A percentile compares a stretch with the other conserved stretches of the same genome.
Evolutionary conservation across 2,329 filamentous ascomycete genomes (phyloP).

Genomic region (Amesomyces nigricolor): DNA sequence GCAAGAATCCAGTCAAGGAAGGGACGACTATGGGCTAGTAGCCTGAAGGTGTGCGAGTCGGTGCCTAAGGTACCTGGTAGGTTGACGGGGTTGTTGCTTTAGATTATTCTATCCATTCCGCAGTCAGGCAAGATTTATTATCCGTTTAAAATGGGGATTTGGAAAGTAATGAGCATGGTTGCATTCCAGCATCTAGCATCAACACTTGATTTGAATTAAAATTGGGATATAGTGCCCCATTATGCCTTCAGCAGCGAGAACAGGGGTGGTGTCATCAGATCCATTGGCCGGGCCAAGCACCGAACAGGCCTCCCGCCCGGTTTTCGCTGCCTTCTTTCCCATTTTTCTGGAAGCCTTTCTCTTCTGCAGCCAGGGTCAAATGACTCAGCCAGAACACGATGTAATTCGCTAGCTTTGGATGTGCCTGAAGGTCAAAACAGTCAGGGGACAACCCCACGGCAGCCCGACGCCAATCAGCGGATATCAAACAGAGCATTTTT

Average conservation of each 20-base stretch:
- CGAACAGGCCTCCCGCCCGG: constrained; percentile 1
- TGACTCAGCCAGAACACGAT: constrained; percentile 5
- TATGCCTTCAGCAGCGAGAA: not conserved
- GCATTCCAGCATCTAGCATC: too few relatives aligned
- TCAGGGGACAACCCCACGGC: not conserved
- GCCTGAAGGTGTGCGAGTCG: too few relatives aligned
- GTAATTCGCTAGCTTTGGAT: not conserved
- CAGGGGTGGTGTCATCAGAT: not conserved
- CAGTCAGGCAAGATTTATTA: too few relatives aligned
- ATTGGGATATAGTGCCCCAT: not conserved
- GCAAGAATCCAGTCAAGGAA: too few relatives aligned
- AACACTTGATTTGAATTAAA: not conserved
- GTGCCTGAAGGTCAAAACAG: not conserved
- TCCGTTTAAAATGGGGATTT: too few relatives aligned
- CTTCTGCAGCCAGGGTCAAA: constrained; percentile 1
- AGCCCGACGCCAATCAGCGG: not conserved
- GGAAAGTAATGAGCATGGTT: too few relatives aligned
- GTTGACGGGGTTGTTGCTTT: too few relatives aligned
- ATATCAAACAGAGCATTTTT: not conserved
- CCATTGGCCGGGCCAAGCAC: not conserved
- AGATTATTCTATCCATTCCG: too few relatives aligned
- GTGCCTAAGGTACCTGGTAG: too few relatives aligned
- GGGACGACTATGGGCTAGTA: too few relatives aligned
- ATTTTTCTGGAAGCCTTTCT: not conserved
- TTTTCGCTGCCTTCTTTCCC: constrained; percentile 11